phyloP scores from a whole-genome alignment of 495 filamentous ascomycete species.

The Glarea lozoyensis region DNA sequence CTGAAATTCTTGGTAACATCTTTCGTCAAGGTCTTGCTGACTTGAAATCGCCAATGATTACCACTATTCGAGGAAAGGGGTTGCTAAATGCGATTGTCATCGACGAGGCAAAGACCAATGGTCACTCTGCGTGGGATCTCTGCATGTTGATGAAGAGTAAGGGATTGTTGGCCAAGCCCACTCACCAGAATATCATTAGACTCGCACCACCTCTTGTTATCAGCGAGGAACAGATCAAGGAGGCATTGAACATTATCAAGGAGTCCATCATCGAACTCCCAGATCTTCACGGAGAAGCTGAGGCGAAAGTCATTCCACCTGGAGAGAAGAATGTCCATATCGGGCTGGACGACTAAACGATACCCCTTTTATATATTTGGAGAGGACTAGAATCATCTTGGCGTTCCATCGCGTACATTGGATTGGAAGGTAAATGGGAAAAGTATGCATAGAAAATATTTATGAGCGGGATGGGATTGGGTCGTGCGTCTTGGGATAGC shows the following conservation, averaged over 20 bases:
- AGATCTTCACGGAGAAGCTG: slow-evolving; percentile 21
- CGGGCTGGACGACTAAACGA: too few relatives aligned
- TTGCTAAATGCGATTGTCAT: slow-evolving; percentile 95
- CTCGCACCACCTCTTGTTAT: slow-evolving; percentile 88
- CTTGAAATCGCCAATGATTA: slow-evolving; percentile 71
- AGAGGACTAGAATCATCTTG: too few relatives aligned
- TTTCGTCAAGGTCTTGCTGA: slow-evolving; percentile 68
- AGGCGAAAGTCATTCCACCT: slow-evolving; percentile 13
- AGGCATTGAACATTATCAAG: slow-evolving; percentile 63
- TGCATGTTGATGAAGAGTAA: slow-evolving; percentile 95
- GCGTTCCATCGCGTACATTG: too few relatives aligned
- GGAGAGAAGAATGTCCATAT: slow-evolving; percentile 20
- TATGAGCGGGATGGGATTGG: too few relatives aligned
- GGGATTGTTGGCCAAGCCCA: slow-evolving; percentile 94
- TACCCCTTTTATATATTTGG: too few relatives aligned
- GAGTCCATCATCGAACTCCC: slow-evolving; percentile 62
- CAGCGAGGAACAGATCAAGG: slow-evolving; percentile 72
- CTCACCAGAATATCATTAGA: slow-evolving; percentile 94
- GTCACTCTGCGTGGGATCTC: slow-evolving; percentile 92
- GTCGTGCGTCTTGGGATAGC: too few relatives aligned
- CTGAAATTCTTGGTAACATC: slow-evolving; percentile 69
- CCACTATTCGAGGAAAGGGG: slow-evolving; percentile 82
- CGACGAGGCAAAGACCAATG: slow-evolving; percentile 77
- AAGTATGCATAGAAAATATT: too few relatives aligned
- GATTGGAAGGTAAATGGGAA: too few relatives aligned